Evolutionary conservation across 805 yeast species (phyloP), one percentile per base, ranked within the genome.

Genomic region (Starmera pachycereana): DNA sequence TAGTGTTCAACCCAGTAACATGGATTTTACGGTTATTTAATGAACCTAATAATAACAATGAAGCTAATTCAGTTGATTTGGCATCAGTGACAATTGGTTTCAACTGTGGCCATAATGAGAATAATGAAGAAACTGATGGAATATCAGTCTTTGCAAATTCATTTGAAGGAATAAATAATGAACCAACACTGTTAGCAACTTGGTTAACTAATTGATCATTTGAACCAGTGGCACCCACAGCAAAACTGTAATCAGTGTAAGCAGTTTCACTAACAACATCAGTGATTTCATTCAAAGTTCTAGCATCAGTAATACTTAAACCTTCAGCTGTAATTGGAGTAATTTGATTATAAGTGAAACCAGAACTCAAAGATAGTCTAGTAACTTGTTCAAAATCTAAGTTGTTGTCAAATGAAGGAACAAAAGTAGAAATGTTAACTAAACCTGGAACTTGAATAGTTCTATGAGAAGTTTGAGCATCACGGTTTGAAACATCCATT

Each of bases 31-130:
- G 76, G 64, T 68, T 74, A 69, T 85, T 88, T 57, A 90, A 72
- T 25, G 96, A 83, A 35, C 97, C 95, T 63, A 90, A 69, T 54
- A 90, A 72, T 58, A 90, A 68, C 35, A 89, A 81, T 4, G 96
- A 84, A n/a, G 97, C 97, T 55, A 90, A 70, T 54, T 87, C 90
- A 32, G 96, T 84, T 22, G 90, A 80, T 59, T 76, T 79, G 37
- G 97, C 96, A 63, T 90, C 97, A 33, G 96, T 87, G 47, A 89
- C 72, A 44, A 90, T 81, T 44, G 92, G 90, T 66, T 87, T 88
- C 53, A 63, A 63, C 38, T 71, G 69, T 39, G 96, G 95, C 96
- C 97, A 89, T 30, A 76, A 66, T 46, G 80, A 77, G 53, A 88
- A 78, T 52, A 85, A 94, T 28, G 81, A 71, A 25, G 95, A 76